Evolutionary conservation across 2,329 filamentous ascomycete genomes (phyloP).

Genomic region (Claviceps capensis): DNA sequence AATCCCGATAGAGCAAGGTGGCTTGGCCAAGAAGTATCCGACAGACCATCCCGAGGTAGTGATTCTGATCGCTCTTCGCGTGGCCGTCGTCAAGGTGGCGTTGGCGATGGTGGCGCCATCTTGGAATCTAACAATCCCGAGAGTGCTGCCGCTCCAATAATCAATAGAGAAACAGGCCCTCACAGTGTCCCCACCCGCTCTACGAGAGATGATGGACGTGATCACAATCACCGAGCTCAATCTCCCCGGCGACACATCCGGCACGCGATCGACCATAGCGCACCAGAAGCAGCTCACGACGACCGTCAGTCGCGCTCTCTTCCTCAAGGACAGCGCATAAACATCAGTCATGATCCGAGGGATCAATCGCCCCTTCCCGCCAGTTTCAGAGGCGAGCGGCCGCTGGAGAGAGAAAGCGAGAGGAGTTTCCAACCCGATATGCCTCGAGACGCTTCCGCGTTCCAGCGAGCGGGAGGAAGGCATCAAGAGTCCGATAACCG

Average conservation of each 20-base stretch:
- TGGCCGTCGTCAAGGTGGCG: constrained; percentile 13
- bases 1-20: constrained; percentile 42
- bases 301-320: constrained; percentile 32
- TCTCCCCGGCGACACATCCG: constrained; percentile 34
- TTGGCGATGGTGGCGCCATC: constrained; percentile 11
- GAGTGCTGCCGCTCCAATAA: constrained; percentile 31
- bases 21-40: constrained; percentile 24
- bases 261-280: constrained; percentile 16
- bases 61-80: constrained; percentile 18
- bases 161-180: constrained; percentile 21
- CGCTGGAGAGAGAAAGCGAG: constrained; percentile 26
- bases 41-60: constrained; percentile 13
- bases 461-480: constrained; percentile 23
- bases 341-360: constrained; percentile 17
- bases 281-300: constrained; percentile 30
- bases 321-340: constrained; percentile 18
- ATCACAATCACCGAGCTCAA: constrained; percentile 25
- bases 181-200: constrained; percentile 19
- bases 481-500: constrained; percentile 36
- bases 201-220: constrained; percentile 30
- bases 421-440: constrained; percentile 20
- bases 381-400: constrained; percentile 20
- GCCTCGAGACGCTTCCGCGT: constrained; percentile 22
- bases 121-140: constrained; percentile 33
- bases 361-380: constrained; percentile 18